Evolutionary conservation across 2,329 filamentous ascomycete genomes (phyloP).

Genomic region (Cladosporium sp.): DNA sequence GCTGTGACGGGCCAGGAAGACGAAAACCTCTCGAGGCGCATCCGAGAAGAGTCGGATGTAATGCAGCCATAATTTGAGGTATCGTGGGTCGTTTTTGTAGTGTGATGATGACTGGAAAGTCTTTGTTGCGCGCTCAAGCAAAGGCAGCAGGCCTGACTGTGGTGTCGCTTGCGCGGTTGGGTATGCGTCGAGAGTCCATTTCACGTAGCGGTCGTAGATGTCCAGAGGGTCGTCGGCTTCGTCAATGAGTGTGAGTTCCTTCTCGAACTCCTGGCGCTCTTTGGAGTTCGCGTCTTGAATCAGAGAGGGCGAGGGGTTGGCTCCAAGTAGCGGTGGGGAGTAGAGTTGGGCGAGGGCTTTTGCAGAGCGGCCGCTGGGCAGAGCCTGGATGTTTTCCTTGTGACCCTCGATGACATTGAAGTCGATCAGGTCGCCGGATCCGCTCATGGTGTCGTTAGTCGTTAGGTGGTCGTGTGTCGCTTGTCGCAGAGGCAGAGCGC

Average conservation of each 20-base stretch:
- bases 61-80: conserved; percentile 89
- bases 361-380: conserved; percentile 85
- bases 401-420: conserved; percentile 95
- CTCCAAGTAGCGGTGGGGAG: conserved; percentile 53
- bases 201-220: conserved; percentile 93
- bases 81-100: conserved; percentile 94
- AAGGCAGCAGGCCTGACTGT: conserved; percentile 82
- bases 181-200: conserved; percentile 95
- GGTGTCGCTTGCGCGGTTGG: conserved; percentile 89
- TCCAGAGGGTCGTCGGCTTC: conserved; percentile 96
- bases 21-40: conserved; percentile 86
- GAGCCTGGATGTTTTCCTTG: conserved; percentile 96
- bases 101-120: conserved; percentile 80
- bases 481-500: conserved; percentile 9
- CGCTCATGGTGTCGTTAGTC: conserved; percentile 34
- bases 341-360: conserved; percentile 83
- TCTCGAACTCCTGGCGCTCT: conserved; percentile 81
- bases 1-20: conserved; percentile 83
- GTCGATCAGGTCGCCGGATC: conserved; percentile 52
- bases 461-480: conserved; percentile 4
- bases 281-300: conserved; percentile 77
- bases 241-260: conserved; percentile 72
- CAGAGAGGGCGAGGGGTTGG: conserved; percentile 59
- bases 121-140: conserved; percentile 92
- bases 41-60: conserved; percentile 94